Evolutionary conservation across 345 rosid genomes (phyloP).

Genomic region (Populus deltoides): DNA sequence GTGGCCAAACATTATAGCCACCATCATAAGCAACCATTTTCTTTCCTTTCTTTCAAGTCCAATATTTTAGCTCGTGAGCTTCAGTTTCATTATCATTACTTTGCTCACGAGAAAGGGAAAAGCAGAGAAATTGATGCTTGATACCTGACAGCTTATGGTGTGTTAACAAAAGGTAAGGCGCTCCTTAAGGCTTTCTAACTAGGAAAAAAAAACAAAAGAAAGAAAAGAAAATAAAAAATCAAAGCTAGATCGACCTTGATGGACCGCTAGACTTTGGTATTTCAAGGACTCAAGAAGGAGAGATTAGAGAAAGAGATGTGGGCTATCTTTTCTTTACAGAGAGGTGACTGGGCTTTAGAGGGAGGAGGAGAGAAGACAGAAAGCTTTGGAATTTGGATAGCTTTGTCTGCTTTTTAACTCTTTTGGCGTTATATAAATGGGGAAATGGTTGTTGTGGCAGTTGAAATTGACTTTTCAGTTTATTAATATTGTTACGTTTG

Average conservation of each 20-base stretch:
- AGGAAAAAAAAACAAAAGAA: background rate
- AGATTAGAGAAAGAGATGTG: slow-evolving; percentile 5
- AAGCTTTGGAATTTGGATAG: slow-evolving; percentile 39
- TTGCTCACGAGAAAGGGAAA: background rate
- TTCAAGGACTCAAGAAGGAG: slow-evolving; percentile 14
- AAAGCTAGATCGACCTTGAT: slow-evolving; percentile 13
- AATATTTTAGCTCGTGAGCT: background rate
- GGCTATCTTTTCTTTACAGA: slow-evolving; percentile 24
- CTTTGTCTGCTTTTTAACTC: slow-evolving; percentile 6
- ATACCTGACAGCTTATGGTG: background rate
- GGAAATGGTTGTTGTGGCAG: slow-evolving; percentile 15
- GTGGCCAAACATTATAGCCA: slow-evolving; percentile 47
- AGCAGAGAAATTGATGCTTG: background rate
- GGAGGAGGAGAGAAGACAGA: slow-evolving; percentile 9
- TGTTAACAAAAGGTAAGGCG: slow-evolving; percentile 20
- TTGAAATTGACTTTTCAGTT: slow-evolving; percentile 26
- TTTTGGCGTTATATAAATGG: background rate
- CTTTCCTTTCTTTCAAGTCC: background rate
- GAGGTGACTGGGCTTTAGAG: slow-evolving; percentile 13
- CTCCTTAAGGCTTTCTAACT: slow-evolving; percentile 20
- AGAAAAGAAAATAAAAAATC: background rate
- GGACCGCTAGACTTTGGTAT: slow-evolving; percentile 11
- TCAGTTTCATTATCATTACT: slow-evolving; percentile 23
- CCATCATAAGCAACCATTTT: slow-evolving; percentile 29
- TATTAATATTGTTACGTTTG: background rate